Base-by-base conservation (phyloP, 805 yeast species). In the Ogataea haglerorum region DNA sequence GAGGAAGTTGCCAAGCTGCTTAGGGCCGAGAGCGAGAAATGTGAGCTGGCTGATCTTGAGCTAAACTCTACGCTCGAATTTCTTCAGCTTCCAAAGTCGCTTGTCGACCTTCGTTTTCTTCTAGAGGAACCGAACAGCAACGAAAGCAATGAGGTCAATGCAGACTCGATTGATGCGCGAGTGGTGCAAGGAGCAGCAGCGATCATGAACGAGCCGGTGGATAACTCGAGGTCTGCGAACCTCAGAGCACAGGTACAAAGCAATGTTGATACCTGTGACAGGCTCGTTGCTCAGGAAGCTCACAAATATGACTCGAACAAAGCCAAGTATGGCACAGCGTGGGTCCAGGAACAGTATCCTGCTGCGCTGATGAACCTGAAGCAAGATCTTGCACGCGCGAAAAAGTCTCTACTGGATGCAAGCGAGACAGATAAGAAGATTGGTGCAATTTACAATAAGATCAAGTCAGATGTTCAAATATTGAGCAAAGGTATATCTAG, bases 1-100 rank as follows among this genome's bases (percentile, higher is more conserved):
- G 99, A 91, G 58, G 89, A 86, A 57, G 85, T 87, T 60, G 91
- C 96, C 0, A 79, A 75, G 47, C 63, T 86, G 26, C 62, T 88
- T 33, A 74, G 98, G 53, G 72, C 68, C 30, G 89, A 87, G 54
- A 71, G 80, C 32, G 97, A 90, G 45, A 73, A 73, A 45, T 74
- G 79, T 16, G 90, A 85, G 42, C 74, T 89, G 8, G 83, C 95
- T 0, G 78, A 87, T 53, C 85, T 86, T 59, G 93, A 90, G 56
- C 71, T 84, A 34, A 62, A 72, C 2, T 85, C 96, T 1, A 86
- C 86, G 8, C 70, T 89, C 43, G 98, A 89, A 53, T 88, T 76
- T 51, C 73, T 88, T 49, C 82, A 82, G 42, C 67, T 91, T 40
- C 96, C 96, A 2, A 70, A 70, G 31, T 74, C 85, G 2, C 61